Evolutionary conservation across 441 rosid genomes (phyloP).

Genomic region (Corymbia citriodora): DNA sequence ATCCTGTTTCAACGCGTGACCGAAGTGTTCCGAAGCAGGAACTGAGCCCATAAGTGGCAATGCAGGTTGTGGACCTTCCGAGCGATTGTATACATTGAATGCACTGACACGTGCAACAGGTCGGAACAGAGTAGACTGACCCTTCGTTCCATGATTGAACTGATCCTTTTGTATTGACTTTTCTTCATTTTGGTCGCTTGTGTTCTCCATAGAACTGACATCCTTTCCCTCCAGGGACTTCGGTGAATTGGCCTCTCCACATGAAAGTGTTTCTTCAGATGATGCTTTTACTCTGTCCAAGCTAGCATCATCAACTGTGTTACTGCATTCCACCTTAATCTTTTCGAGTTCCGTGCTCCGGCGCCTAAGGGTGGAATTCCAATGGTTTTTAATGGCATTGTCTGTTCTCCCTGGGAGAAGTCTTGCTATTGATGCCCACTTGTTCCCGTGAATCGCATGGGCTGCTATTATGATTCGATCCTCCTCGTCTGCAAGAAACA

Average conservation of each 20-base stretch:
- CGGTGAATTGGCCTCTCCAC: conserved; percentile 51
- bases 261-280: conserved; percentile 72
- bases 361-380: conserved; percentile 66
- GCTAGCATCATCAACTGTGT: conserved; percentile 33
- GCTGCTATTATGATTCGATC: conserved; percentile 54
- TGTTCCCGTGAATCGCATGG: conserved; percentile 65
- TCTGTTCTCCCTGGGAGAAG: conserved; percentile 67
- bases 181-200: conserved; percentile 34
- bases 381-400: conserved; percentile 65
- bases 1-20: conserved; percentile 42
- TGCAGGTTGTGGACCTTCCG: conserved; percentile 31
- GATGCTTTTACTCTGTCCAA: conserved; percentile 51
- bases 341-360: conserved; percentile 29
- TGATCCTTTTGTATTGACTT: conserved; percentile 19
- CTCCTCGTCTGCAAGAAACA: conserved; percentile 52
- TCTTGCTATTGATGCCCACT: conserved; percentile 64
- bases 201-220: conserved; percentile 32
- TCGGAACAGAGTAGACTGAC: conserved; percentile 50
- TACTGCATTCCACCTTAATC: conserved; percentile 19
- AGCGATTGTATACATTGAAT: conserved; percentile 34
- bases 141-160: conserved; percentile 28
- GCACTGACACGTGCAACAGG: conserved; percentile 69
- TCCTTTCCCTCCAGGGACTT: conserved; percentile 56
- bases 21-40: conserved; percentile 23
- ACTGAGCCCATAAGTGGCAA: conserved; percentile 22